Conservation (phyloP, 805 yeast species). For the Candida cerambycidarum region DNA sequence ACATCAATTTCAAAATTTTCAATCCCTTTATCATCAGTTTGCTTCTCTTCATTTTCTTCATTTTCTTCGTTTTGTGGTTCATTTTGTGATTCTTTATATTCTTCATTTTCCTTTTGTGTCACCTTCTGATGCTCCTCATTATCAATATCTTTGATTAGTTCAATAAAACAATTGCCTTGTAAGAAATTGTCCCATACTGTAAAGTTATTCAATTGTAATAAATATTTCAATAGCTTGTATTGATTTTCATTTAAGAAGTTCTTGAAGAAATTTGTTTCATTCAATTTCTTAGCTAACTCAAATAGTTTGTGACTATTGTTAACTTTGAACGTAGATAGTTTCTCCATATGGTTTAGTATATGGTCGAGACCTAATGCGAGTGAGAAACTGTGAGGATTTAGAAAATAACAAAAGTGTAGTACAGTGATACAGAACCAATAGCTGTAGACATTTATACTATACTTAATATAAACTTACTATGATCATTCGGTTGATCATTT, state of each 20-base stretch:
- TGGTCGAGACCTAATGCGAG: too few species aligned
- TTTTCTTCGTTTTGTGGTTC: background rate
- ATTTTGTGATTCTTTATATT: background rate
- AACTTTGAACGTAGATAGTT: conserved; percentile 35
- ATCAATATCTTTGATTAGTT: conserved; percentile 17
- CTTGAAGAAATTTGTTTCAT: conserved; percentile 32
- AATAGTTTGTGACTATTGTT: conserved; percentile 33
- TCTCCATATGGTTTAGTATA: conserved; percentile 29
- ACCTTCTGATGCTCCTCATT: conserved; percentile 4
- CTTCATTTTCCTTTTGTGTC: background rate
- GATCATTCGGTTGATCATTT: too few species aligned
- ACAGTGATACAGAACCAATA: too few species aligned
- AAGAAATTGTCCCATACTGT: conserved; percentile 38
- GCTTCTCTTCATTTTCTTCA: conserved; percentile 17
- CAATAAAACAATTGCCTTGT: conserved; percentile 36
- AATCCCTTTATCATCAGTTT: conserved; percentile 17
- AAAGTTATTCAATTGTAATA: conserved; percentile 28
- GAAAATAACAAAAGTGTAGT: too few species aligned
- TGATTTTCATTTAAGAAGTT: conserved; percentile 36
- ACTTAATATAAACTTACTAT: too few species aligned
- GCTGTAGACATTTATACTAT: too few species aligned
- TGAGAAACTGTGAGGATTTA: too few species aligned
- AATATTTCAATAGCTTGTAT: conserved; percentile 28
- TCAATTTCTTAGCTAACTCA: conserved; percentile 34
- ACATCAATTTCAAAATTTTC: conserved; percentile 36